phyloP scores from a whole-genome alignment of 306 rosid genomes.

The Inga oerstediana region DNA sequence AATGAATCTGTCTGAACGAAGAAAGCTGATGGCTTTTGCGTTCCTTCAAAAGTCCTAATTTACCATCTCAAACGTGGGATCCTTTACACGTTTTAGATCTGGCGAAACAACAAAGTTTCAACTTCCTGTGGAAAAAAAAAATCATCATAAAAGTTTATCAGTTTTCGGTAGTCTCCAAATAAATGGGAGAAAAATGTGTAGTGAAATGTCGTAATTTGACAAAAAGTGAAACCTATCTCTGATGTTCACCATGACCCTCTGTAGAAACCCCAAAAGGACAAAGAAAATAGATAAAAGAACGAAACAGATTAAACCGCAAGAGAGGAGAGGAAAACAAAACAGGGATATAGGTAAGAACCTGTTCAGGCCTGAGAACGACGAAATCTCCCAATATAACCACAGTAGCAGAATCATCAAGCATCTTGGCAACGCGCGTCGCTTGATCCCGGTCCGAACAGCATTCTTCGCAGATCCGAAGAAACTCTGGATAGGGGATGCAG shows the following conservation, averaged over 20 bases:
- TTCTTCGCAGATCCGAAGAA: constrained; percentile 61
- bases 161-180: constrained; percentile 50
- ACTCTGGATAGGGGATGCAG: constrained; percentile 61
- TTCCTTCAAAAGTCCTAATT: constrained; percentile 54
- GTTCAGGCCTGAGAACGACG: constrained; percentile 75
- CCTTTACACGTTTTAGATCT: constrained; percentile 56
- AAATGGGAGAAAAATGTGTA: background rate
- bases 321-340: background rate
- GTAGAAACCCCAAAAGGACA: constrained; percentile 34
- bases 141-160: constrained; percentile 59
- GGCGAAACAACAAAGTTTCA: constrained; percentile 72
- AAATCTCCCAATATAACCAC: constrained; percentile 77
- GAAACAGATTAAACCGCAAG: background rate
- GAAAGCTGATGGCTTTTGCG: constrained; percentile 53
- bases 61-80: constrained; percentile 60
- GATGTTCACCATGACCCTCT: constrained; percentile 51
- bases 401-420: constrained; percentile 69
- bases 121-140: constrained; percentile 54
- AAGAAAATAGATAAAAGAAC: background rate
- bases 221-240: constrained; percentile 33
- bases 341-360: constrained; percentile 49
- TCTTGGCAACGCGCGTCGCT: constrained; percentile 55
- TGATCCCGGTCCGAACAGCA: constrained; percentile 52
- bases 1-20: constrained; percentile 35
- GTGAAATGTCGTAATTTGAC: background rate